Conservation (phyloP, 176 grass and related monocot genomes). For the Eleusine coracana region DNA sequence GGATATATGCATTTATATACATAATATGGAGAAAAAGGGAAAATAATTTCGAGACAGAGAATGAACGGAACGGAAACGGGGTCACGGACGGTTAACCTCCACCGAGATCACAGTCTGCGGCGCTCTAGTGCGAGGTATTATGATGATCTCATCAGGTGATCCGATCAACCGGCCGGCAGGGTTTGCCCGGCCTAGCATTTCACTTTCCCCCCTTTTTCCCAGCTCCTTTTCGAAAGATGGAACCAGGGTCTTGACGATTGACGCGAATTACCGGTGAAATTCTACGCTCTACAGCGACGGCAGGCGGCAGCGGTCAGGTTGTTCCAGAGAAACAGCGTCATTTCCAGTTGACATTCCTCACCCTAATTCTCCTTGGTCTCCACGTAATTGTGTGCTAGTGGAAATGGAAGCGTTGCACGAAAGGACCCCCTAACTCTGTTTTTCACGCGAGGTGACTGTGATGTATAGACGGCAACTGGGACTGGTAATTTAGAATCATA, state of each 20-base stretch:
- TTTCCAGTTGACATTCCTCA: neutral
- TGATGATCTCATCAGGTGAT: slow-evolving; percentile 10
- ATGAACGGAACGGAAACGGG: neutral
- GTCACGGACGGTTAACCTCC: neutral
- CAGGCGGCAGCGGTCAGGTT: neutral
- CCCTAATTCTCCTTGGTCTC: neutral
- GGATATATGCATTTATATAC: neutral
- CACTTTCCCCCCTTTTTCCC: neutral
- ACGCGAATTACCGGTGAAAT: neutral
- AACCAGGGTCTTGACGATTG: neutral
- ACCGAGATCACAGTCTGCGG: neutral
- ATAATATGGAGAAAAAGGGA: neutral
- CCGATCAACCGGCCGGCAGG: neutral
- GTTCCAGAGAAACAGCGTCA: neutral
- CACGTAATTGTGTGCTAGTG: neutral
- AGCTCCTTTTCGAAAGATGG: neutral
- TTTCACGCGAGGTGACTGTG: too few species aligned
- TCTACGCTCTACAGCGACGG: neutral
- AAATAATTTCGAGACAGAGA: neutral
- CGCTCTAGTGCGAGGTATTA: neutral
- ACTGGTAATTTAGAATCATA: neutral
- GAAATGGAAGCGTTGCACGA: neutral
- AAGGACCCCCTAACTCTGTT: too few species aligned
- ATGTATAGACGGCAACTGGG: neutral
- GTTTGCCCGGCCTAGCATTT: neutral